Conservation (phyloP, 345 rosid genomes). For the Lepidium sativum region DNA sequence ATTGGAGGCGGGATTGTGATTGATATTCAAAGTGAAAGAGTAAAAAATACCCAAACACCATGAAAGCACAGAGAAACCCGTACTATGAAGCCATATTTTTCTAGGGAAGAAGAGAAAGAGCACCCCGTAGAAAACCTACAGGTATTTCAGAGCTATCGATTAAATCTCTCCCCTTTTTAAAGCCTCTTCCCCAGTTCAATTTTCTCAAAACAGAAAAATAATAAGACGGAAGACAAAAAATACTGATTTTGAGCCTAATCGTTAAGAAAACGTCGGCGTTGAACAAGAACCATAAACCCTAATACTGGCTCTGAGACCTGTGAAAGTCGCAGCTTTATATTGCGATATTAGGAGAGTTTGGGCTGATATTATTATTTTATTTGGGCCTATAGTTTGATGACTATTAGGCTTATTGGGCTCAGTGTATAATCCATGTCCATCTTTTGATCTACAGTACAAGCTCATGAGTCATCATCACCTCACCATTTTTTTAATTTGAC, state of each 20-base stretch:
- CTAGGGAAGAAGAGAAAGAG: constrained; percentile 24
- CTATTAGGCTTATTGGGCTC: constrained; percentile 6
- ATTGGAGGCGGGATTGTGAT: constrained; percentile 49
- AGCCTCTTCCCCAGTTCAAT: constrained; percentile 22
- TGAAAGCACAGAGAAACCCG: constrained; percentile 36
- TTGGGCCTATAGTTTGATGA: too few species aligned
- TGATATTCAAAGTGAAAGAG: constrained; percentile 12
- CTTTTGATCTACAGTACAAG: background rate
- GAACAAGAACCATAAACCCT: background rate
- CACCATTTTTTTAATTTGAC: too few species aligned
- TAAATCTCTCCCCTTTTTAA: constrained; percentile 30
- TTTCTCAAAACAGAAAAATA: background rate
- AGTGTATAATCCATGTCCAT: background rate
- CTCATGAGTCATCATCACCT: background rate
- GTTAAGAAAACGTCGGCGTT: background rate
- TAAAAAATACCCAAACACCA: constrained; percentile 15
- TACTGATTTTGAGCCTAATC: background rate
- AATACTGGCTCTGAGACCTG: background rate
- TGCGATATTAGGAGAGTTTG: background rate
- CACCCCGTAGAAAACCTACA: constrained; percentile 45
- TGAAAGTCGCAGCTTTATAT: background rate
- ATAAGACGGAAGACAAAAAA: background rate
- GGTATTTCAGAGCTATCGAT: constrained; percentile 37
- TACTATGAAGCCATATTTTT: constrained; percentile 44
- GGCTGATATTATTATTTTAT: background rate